Evolutionary conservation across 768 basidiomycete genomes (phyloP), one percentile per base, ranked within the genome.

Genomic region (Tricholoma sp.): DNA sequence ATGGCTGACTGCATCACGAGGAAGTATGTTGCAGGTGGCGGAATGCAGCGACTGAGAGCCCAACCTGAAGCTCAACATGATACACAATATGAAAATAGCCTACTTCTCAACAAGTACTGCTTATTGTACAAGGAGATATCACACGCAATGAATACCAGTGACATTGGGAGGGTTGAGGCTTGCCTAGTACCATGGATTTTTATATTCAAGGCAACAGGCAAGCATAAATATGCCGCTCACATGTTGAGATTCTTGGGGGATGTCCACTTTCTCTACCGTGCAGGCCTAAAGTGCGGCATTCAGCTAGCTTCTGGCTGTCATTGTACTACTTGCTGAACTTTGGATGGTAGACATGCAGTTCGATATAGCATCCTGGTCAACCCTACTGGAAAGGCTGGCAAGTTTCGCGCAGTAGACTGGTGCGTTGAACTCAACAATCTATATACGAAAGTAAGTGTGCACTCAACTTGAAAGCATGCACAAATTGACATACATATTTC

Each of bases 401-500:
- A 52, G 3, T 74, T 67, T 54, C 61, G 63, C 1, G 66, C 54
- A 7, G 62, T 71, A 10, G 73, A 74, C 51, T 73, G 71, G 73
- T 14, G 60, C 2, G 59, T 70, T n/a, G 72, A 74, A 51, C 57
- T 62, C 0, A 61, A 68, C 22, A 73, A 74, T 52, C 61, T 71
- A 1, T 71, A 66, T 18, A 68, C 64, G 8, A 74, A 74, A 59
- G 70, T n/a, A n/a, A n/a, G n/a, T n/a, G n/a, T 67, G 21, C 19
- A 45, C 8, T 19, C 9, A 41, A n/a, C 4, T 39, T 4, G 8
- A 9, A 34, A 41, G 39, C 16, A n/a, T 41, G 14, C 39, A 2
- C n/a, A 41, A 6, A 41, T 11, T 45, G 19, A 21, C 19, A 21
- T 45, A n/a, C 24, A 21, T 2, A 19, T 19, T 7, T 19, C 3